phyloP scores from a whole-genome alignment of 1,139 yeast genomes.

The Suhomyces panamericanus region DNA sequence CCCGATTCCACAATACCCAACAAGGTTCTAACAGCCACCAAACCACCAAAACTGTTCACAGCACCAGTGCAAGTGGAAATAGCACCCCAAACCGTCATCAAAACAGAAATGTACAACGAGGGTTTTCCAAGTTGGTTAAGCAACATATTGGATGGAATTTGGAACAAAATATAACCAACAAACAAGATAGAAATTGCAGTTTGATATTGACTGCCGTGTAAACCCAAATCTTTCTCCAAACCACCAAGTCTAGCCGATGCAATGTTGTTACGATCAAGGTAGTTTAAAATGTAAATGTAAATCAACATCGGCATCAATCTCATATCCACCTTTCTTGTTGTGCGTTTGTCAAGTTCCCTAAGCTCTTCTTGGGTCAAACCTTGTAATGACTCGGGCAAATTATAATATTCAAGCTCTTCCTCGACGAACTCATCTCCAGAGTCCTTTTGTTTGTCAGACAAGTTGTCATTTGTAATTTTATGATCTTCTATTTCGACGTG shows the following conservation, averaged over 20 bases:
- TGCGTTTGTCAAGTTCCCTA: constrained; percentile 37
- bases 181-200: constrained; percentile 57
- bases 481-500: constrained; percentile 3
- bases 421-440: constrained; percentile 5
- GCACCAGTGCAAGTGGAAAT: constrained; percentile 50
- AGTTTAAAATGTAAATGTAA: constrained; percentile 53
- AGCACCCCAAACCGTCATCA: constrained; percentile 56
- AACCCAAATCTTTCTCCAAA: constrained; percentile 49
- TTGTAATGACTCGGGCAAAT: constrained; percentile 35
- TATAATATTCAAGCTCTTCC: constrained; percentile 11
- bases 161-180: constrained; percentile 62
- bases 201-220: constrained; percentile 53
- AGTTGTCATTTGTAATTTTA: not conserved
- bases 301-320: constrained; percentile 57
- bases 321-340: constrained; percentile 50
- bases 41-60: constrained; percentile 41
- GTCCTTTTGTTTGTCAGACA: too few relatives aligned
- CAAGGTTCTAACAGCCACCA: constrained; percentile 48
- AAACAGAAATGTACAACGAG: constrained; percentile 48
- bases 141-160: constrained; percentile 54
- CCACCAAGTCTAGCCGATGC: constrained; percentile 65
- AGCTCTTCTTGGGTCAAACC: constrained; percentile 38
- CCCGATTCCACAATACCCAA: constrained; percentile 62
- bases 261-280: constrained; percentile 60
- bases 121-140: constrained; percentile 53